Evolutionary conservation across 2,329 filamentous ascomycete species (phyloP), one percentile per base, ranked within the genome.

Genomic region (Beauveria rudraprayagi): DNA sequence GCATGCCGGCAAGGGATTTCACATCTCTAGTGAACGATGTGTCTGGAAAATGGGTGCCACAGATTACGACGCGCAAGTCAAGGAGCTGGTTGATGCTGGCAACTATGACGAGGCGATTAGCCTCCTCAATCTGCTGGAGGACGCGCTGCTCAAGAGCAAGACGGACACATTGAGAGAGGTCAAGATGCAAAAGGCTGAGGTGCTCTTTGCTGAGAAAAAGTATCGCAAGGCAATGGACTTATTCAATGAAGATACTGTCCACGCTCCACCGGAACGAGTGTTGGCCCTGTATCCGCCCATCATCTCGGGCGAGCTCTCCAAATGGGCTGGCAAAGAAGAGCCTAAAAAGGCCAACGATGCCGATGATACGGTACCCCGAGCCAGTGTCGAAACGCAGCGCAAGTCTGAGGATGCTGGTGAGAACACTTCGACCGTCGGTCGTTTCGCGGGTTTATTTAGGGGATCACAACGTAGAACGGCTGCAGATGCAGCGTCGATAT

Each of bases 1-100:
- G 0, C 94, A 99, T 75, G 92, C 92, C 0, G 94, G 91, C 3
- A 99, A 99, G 72, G 93, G 92, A 0, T 99, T 99, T 68, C 83
- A 97, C 62, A 92, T 97, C 56, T 88, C 89, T 22, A 97, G 93
- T 70, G 94, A 97, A 61, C 83, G 94, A 50, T 89, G 83, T 40
- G 90, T 99, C 43, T 99, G 94, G 94, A 89, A 94, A 67, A 97
- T 99, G 94, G 90, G 87, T 65, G 90, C 93, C 3, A 86, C 92
- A 43, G 89, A 92, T 66, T 99, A 99, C 70, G 91, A 96, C 71
- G 86, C 87, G 2, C 94, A 99, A 70, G 85, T 97, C 24, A 84
- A 92, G 63, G 86, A 94, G 65, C 80, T 99, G 28, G 85, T 96
- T 1, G 82, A 86, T 22, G 84, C 83, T 63, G 85, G 82, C 10